Evolutionary conservation across 345 rosid genomes (phyloP), one percentile per base, ranked within the genome.

Genomic region (Toxicodendron radicans): DNA sequence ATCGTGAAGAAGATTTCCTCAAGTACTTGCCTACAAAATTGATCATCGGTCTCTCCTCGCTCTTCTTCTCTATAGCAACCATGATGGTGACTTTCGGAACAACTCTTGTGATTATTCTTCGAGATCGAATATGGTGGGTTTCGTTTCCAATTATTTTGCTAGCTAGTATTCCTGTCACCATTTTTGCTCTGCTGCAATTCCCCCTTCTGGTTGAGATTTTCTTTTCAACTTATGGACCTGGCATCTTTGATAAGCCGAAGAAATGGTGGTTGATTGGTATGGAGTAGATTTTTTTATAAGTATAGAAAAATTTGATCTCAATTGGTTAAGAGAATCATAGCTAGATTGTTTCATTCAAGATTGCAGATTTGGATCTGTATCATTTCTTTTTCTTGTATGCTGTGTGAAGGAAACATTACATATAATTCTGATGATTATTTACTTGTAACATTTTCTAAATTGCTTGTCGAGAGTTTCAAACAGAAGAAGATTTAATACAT

Each of bases 121-220:
- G 30, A 3, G 43, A 54, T 3, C 58, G 78, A 11, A 62, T 84
- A 2, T 0, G 75, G 0, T 90, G 88, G 92, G 60, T 83, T 65
- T 68, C 70, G 2, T 73, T 82, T 46, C 90, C 89, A 1, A 84
- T 90, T 35, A 61, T 82, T 61, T 63, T 87, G 66, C 88, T 90
- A 1, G 91, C 88, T 12, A 80, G 84, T 57, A 75, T 89, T 66
- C 90, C 92, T 0, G 82, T 89, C 10, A 86, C 89, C 3, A 83
- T 87, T n/a, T 91, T 87, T 66, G 88, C 86, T 58, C 76, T 85
- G 45, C 67, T 85, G 65, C 92, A 91, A 71, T 91, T 91, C 71
- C 97, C 97, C 59, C 54, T 91, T 5, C 84, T 91, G 5, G 81
- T 84, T 46, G 93, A 91, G 84, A 89, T 91, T 70, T 87, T 87